Base-by-base conservation (phyloP, 192 early-diverging fungal species). In the Rhizophlyctis rosea region DNA sequence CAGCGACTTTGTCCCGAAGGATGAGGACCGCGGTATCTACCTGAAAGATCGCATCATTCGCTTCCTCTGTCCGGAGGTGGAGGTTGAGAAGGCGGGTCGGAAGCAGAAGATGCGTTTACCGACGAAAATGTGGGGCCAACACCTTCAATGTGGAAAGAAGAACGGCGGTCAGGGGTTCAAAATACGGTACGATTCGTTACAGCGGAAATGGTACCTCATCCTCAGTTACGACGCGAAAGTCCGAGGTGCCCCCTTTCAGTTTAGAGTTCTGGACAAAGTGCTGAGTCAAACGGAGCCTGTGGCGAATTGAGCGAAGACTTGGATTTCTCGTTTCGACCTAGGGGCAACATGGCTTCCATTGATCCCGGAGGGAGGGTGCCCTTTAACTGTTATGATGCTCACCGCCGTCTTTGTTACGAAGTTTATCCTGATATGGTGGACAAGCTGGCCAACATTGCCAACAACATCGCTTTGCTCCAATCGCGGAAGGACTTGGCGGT, bases 311-410 rank as follows among this genome's bases (percentile, higher is more conserved):
- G 58, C 58, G 7, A 59, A 29, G 29, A 59, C 4, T 4, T 59
- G 58, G 58, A 29, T 59, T 23, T 4, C 7, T 13, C 34, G 39
- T 47, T 29, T 21, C 4, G 58, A 59, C n/a, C 58, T 4, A 39
- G 29, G 44, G 58, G 58, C n/a, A 59, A 59, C 39, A 59, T 59
- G 58, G 47, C 35, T 25, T 47, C 58, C 5, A 59, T 59, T 36
- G 58, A 59, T 34, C 58, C 58, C 27, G 58, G 58, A 29, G 21
- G 16, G 4, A 33, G 58, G 24, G 29, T 47, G 21, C 58, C 58
- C 21, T 59, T 33, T 33, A 59, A 33, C 39, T 59, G 58, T 34
- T 59, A 23, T 27, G 58, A 48, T 47, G 58, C 39, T 23, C 54
- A 57, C 32, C 27, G 31, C 4, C 13, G 32, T 7, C 4, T 7